These are phyloP conservation scores for Skeletonema potamos DNA, from an alignment of 108 stramenopile species.

Conservation along the genomic window DNA sequence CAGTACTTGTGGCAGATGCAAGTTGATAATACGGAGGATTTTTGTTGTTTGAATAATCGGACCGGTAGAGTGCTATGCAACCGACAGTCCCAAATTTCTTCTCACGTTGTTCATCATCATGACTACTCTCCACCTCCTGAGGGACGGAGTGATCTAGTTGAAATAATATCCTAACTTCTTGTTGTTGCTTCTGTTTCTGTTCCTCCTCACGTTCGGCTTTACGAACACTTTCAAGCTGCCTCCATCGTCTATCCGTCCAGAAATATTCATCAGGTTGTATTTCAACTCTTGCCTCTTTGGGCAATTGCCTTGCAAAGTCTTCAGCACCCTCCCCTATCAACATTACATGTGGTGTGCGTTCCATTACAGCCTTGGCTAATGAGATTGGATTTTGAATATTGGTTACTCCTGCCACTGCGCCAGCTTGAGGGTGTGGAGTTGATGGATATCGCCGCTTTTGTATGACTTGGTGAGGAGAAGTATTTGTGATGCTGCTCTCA, in stretches of 20 bases:
- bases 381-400: slow-evolving; percentile 33
- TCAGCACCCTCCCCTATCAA: slow-evolving; percentile 32
- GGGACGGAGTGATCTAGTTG: slow-evolving; percentile 28
- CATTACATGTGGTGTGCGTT: slow-evolving; percentile 33
- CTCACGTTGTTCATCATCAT: not conserved
- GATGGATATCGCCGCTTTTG: slow-evolving; percentile 12
- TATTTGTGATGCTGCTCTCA: not conserved
- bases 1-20: slow-evolving; percentile 41
- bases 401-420: slow-evolving; percentile 25
- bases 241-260: slow-evolving; percentile 35
- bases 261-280: slow-evolving; percentile 32
- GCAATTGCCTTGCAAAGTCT: slow-evolving; percentile 20
- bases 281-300: slow-evolving; percentile 6
- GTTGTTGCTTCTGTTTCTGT: not conserved
- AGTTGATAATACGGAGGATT: slow-evolving; percentile 9
- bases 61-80: slow-evolving; percentile 26
- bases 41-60: not conserved
- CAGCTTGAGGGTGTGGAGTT: slow-evolving; percentile 27
- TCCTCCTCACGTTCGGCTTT: not conserved
- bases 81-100: slow-evolving; percentile 42
- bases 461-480: slow-evolving; percentile 17
- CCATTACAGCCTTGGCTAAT: slow-evolving; percentile 33
- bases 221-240: slow-evolving; percentile 17
- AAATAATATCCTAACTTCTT: slow-evolving; percentile 21
- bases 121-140: not conserved